Base-by-base conservation (phyloP, 2,329 filamentous ascomycete species). In the Fusarium foetens region DNA sequence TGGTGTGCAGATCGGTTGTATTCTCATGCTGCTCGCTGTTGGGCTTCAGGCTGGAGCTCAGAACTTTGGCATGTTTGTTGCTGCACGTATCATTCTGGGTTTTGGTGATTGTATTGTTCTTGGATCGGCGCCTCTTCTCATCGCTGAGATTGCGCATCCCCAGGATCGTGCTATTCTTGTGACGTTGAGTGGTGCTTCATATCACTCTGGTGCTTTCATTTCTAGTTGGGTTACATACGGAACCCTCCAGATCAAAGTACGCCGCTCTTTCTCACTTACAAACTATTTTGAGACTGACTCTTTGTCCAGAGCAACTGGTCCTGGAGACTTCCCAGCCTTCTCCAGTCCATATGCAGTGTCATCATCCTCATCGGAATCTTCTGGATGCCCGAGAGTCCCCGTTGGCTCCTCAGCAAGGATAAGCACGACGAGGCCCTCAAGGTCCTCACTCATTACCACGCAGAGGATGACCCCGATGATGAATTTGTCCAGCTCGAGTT, bases 351-450 rank as follows among this genome's bases (percentile, higher is more conserved):
- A 5, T 71, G 68, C 25, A 71, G 68, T 53, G 58, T 71, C 12
- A 25, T 76, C 5, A 66, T 66, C 6, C 63, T 66, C 3, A 8
- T 66, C 6, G 63, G 61, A 2, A 58, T 66, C 17, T 66, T 58
- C 11, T 66, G 61, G 63, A 66, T 66, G 63, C 74, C 73, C 0
- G 74, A 76, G 39, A 72, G 67, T 3, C 74, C 74, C 2, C 74
- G 74, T 48, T 76, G 68, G 60, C 61, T 76, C 2, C 66, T 76
- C 5, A 67, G 70, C n/a, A 71, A 71, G n/a, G 74, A 76, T 8
- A 66, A 72, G 1, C 46, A 60, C 16, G 74, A 76, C 3, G 74
- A 76, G 41, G 74, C 73, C 0, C 31, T 61, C 3, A 59, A 23
- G 4, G 67, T 76, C 2, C 42, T 76, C 4, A 53, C 69, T 7